A percentile compares a stretch with the other conserved stretches of the same genome.
These are phyloP conservation scores for Sporothrix brunneoviolacea DNA, from an alignment of 2,329 filamentous ascomycete genomes.

Conservation along the genomic window DNA sequence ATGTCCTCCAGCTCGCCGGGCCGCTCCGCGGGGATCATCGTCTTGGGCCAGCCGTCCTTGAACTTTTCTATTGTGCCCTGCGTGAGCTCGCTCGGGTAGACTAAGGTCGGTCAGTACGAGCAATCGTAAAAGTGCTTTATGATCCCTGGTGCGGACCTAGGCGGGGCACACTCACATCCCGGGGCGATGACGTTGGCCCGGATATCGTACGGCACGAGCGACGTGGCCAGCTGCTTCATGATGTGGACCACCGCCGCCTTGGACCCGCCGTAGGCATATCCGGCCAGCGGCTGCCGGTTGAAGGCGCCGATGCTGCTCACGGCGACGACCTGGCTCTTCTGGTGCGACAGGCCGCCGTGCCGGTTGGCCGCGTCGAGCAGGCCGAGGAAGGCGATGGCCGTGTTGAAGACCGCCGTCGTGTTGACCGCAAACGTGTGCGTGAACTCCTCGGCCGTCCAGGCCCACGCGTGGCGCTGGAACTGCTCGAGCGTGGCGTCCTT, in stretches of 20 bases:
- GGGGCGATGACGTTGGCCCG: conserved; percentile 25
- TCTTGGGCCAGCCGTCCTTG: too few species aligned
- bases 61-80: too few species aligned
- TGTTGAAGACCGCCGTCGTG: conserved; percentile 55
- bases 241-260: conserved; percentile 62
- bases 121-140: too few species aligned
- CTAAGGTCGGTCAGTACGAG: neutral
- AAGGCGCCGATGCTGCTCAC: conserved; percentile 59
- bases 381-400: conserved; percentile 54
- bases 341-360: conserved; percentile 35
- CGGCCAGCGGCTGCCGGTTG: conserved; percentile 51
- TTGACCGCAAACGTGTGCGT: conserved; percentile 52
- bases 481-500: conserved; percentile 30
- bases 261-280: conserved; percentile 59
- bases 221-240: conserved; percentile 57
- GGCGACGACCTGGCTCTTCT: conserved; percentile 45
- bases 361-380: conserved; percentile 47
- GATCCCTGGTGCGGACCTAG: too few species aligned
- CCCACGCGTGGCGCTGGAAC: conserved; percentile 37
- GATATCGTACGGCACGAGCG: conserved; percentile 51
- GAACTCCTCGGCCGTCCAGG: too few species aligned
- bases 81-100: conserved; percentile 34
- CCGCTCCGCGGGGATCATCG: too few species aligned
- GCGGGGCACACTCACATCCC: conserved; percentile 8
- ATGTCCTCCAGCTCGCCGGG: conserved; percentile 27